Conservation (phyloP, 2,329 filamentous ascomycete species). For the Colletotrichum spinosum region DNA sequence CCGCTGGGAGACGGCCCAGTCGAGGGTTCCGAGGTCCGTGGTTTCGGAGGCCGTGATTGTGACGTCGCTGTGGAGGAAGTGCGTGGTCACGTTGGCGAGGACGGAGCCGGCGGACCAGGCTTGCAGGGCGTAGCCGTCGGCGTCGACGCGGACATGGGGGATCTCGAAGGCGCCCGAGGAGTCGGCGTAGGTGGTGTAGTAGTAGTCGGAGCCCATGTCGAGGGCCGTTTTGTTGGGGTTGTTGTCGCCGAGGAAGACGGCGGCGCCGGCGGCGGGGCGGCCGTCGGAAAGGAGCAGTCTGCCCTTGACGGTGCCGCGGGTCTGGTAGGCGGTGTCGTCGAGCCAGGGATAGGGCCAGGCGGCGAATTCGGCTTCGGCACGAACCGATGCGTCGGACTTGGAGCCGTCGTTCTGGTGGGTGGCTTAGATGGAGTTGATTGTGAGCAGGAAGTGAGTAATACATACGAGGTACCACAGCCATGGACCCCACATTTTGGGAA, state of each 20-base stretch:
- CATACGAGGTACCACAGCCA: slow-evolving; percentile 47
- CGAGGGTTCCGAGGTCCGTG: slow-evolving; percentile 51
- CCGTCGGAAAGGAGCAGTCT: slow-evolving; percentile 58
- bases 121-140: slow-evolving; percentile 58
- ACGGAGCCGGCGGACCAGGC: slow-evolving; percentile 61
- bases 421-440: not conserved
- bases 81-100: slow-evolving; percentile 58
- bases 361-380: slow-evolving; percentile 53
- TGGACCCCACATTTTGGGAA: slow-evolving; percentile 57
- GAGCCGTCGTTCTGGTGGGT: slow-evolving; percentile 57
- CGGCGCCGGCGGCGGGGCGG: slow-evolving; percentile 58
- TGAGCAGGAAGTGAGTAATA: slow-evolving; percentile 23
- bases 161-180: slow-evolving; percentile 56
- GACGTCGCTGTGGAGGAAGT: slow-evolving; percentile 54
- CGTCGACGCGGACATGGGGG: slow-evolving; percentile 54
- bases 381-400: slow-evolving; percentile 52
- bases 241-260: slow-evolving; percentile 43
- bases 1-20: slow-evolving; percentile 52
- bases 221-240: slow-evolving; percentile 56
- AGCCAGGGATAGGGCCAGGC: slow-evolving; percentile 64
- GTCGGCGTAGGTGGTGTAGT: slow-evolving; percentile 61
- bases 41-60: slow-evolving; percentile 47
- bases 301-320: slow-evolving; percentile 59
- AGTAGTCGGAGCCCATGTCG: slow-evolving; percentile 60
- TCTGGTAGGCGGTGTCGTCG: slow-evolving; percentile 57